phyloP scores from a whole-genome alignment of 306 rosid species.

The Cucurbita moschata region DNA sequence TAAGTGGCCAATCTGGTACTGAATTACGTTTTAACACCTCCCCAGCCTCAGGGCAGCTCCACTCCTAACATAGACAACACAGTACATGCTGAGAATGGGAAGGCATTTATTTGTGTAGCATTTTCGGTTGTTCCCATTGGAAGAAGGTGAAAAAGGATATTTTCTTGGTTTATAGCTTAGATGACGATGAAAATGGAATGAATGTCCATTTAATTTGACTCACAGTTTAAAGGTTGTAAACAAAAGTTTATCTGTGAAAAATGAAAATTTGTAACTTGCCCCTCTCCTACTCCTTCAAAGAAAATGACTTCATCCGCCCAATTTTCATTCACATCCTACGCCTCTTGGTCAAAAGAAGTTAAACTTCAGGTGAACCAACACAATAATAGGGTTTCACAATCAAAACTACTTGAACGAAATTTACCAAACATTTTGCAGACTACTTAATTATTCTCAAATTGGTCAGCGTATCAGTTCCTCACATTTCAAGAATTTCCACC shows the following conservation, averaged over 20 bases:
- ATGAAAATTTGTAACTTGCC: neutral
- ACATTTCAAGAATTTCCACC: neutral
- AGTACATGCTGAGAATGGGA: neutral
- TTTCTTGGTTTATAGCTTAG: neutral
- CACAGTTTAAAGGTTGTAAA: too few relatives aligned
- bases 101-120: neutral
- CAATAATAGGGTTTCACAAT: neutral
- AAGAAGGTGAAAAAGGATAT: neutral
- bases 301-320: neutral
- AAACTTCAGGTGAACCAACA: neutral
- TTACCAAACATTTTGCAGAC: neutral
- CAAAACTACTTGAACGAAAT: neutral
- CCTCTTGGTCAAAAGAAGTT: neutral
- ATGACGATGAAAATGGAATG: neutral
- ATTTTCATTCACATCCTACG: neutral
- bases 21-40: conserved; percentile 49
- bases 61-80: conserved; percentile 34
- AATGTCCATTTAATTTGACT: neutral
- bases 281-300: neutral
- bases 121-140: neutral
- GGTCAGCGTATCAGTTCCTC: neutral
- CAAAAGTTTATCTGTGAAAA: neutral
- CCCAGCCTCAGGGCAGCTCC: conserved; percentile 67
- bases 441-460: neutral
- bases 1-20: conserved; percentile 91